Conservation (phyloP, 768 basidiomycete genomes). For the Mycena galericulata region DNA sequence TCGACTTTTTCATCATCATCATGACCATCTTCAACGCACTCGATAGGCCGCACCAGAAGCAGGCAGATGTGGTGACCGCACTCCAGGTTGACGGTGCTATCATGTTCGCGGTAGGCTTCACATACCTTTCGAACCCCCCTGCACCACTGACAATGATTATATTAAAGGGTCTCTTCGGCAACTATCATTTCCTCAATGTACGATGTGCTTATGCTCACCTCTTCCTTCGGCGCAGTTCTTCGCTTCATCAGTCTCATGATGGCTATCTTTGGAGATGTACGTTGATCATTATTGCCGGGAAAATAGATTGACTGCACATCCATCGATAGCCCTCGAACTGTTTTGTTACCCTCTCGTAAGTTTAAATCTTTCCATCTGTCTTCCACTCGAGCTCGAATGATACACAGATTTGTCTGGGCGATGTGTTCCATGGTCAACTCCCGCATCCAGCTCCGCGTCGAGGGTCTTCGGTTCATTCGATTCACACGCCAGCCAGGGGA, state of each 20-base stretch:
- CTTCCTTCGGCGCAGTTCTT: neutral
- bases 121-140: neutral
- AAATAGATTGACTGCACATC: no score
- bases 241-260: constrained; percentile 6
- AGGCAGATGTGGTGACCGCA: constrained; percentile 8
- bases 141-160: neutral
- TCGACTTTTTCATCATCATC: constrained; percentile 12
- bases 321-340: neutral
- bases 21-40: constrained; percentile 5
- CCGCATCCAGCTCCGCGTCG: constrained; percentile 18
- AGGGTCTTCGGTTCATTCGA: constrained; percentile 2
- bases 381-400: neutral
- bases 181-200: neutral
- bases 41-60: constrained; percentile 1
- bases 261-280: constrained; percentile 7
- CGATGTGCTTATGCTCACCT: neutral
- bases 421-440: constrained; percentile 14
- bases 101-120: constrained; percentile 6
- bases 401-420: neutral
- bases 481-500: neutral
- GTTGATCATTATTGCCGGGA: neutral
- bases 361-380: neutral
- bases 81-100: constrained; percentile 1
- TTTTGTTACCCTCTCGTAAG: constrained; percentile 10
- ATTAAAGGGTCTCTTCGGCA: neutral